A percentile compares a stretch with the other conserved stretches of the same genome.
Evolutionary conservation across 1,139 yeast genomes (phyloP).

Genomic region (Pichia sp.): DNA sequence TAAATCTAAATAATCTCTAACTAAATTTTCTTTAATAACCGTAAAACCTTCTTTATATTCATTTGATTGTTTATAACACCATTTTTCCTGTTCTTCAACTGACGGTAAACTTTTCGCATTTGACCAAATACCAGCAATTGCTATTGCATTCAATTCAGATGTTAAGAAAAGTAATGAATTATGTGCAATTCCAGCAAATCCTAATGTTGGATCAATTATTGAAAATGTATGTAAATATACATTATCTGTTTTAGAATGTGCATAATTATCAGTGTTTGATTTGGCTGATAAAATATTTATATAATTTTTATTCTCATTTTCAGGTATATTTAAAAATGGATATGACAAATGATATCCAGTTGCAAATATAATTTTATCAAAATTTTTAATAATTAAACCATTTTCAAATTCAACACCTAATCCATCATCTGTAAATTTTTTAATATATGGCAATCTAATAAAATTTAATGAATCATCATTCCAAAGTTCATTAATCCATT

Average conservation of each 20-base stretch:
- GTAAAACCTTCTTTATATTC: no score
- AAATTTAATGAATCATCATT: no score
- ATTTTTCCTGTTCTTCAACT: constrained; percentile 20
- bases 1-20: no score
- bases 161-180: constrained; percentile 38
- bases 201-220: constrained; percentile 39
- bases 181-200: constrained; percentile 36
- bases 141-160: constrained; percentile 40
- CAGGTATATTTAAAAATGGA: constrained; percentile 32
- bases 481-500: no score
- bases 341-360: constrained; percentile 42
- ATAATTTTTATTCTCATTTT: constrained; percentile 19
- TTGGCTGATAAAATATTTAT: constrained; percentile 19
- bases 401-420: constrained; percentile 35
- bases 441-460: no score
- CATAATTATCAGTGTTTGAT: constrained; percentile 15
- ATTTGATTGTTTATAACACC: no score
- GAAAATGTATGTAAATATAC: constrained; percentile 37
- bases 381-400: constrained; percentile 31
- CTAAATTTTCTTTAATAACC: no score
- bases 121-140: constrained; percentile 44
- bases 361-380: constrained; percentile 38
- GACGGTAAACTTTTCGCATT: constrained; percentile 23
- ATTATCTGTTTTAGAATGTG: constrained; percentile 27
- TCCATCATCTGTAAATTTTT: no score